phyloP scores from a whole-genome alignment of 805 yeast genomes.

The Tetrapisispora nanseiensis region DNA sequence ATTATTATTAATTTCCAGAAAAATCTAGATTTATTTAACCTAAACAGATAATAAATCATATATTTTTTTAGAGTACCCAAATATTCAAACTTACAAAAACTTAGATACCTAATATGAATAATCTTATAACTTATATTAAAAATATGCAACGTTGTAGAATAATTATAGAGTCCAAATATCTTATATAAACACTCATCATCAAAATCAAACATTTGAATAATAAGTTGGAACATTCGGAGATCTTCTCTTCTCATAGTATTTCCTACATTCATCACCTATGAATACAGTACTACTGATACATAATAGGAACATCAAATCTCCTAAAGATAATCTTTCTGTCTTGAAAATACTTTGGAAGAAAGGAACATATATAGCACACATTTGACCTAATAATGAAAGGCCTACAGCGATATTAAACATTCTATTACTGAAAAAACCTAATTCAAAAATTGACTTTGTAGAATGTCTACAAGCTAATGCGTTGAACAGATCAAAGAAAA shows the following conservation, averaged over 20 bases:
- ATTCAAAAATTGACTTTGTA: constrained; percentile 68
- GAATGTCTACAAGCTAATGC: constrained; percentile 90
- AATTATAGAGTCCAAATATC: constrained; percentile 2
- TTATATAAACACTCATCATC: neutral
- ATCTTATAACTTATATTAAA: neutral
- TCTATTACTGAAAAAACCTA: constrained; percentile 66
- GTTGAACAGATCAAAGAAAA: constrained; percentile 91
- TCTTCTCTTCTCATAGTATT: constrained; percentile 32
- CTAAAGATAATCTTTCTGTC: constrained; percentile 74
- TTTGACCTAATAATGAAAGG: constrained; percentile 79
- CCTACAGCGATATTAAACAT: constrained; percentile 94
- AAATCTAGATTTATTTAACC: too few relatives aligned
- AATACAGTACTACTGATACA: constrained; percentile 69
- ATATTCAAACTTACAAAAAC: neutral
- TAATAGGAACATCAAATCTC: constrained; percentile 58
- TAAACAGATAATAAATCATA: neutral
- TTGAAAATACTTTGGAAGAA: constrained; percentile 89
- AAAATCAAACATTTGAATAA: constrained; percentile 15
- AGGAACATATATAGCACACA: constrained; percentile 88
- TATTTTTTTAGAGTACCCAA: neutral
- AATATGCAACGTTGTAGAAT: constrained; percentile 2
- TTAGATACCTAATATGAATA: neutral
- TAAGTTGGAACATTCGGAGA: constrained; percentile 9
- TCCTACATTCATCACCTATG: constrained; percentile 75
- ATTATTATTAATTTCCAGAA: too few relatives aligned